Evolutionary conservation across 2,329 filamentous ascomycete species (phyloP).

Genomic region (Dactylellina parvicollis): DNA sequence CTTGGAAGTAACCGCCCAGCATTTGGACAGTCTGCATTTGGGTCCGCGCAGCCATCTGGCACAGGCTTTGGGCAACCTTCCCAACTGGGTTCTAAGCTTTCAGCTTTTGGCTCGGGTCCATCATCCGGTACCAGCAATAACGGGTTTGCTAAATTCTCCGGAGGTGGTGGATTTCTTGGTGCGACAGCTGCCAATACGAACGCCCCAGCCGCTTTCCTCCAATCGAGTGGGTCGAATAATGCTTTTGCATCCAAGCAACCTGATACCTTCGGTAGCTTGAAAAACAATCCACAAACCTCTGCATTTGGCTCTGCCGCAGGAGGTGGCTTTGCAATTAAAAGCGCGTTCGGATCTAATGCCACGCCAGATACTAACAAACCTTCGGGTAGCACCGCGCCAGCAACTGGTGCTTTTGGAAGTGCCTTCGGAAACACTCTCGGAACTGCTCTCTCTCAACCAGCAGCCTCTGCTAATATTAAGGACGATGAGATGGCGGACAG

Average conservation of each 20-base stretch:
- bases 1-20: slow-evolving; percentile 38
- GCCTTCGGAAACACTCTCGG: slow-evolving; percentile 44
- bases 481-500: slow-evolving; percentile 54
- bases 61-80: slow-evolving; percentile 56
- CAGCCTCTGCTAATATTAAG: slow-evolving; percentile 48
- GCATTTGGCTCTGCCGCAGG: slow-evolving; percentile 17
- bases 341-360: slow-evolving; percentile 43
- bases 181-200: slow-evolving; percentile 6
- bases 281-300: slow-evolving; percentile 5
- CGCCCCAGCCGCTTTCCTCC: slow-evolving; percentile 40
- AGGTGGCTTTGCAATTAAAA: slow-evolving; percentile 23
- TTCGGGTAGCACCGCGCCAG: background rate
- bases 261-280: slow-evolving; percentile 42
- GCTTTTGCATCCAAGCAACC: slow-evolving; percentile 36
- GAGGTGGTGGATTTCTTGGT: slow-evolving; percentile 34
- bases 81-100: slow-evolving; percentile 57
- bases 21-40: slow-evolving; percentile 55
- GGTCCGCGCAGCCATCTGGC: slow-evolving; percentile 34
- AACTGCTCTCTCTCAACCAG: slow-evolving; percentile 49
- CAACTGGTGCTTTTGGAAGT: slow-evolving; percentile 41
- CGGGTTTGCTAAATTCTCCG: slow-evolving; percentile 48
- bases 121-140: background rate
- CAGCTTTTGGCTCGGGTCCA: slow-evolving; percentile 64
- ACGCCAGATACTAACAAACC: slow-evolving; percentile 34
- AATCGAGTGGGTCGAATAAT: slow-evolving; percentile 38